phyloP scores from a whole-genome alignment of 1,139 yeast genomes.

The Geotrichum europaeum region DNA sequence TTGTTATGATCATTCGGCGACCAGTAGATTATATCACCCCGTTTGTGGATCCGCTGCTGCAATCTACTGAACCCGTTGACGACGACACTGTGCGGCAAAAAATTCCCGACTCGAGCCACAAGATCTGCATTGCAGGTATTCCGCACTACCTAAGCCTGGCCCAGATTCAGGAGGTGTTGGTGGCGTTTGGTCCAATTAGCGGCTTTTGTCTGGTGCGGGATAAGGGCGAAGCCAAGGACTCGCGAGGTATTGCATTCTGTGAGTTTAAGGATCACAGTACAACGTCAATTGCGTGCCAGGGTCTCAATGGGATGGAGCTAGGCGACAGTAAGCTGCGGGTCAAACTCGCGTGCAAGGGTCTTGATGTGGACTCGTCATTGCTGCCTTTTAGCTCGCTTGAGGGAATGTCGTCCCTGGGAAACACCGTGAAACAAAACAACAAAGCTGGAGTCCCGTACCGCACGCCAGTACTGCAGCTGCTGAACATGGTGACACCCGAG shows the following conservation, averaged over 20 bases:
- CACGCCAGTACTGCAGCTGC: conserved; percentile 54
- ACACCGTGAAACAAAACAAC: conserved; percentile 14
- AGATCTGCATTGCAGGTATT: conserved; percentile 33
- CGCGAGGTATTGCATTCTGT: conserved; percentile 44
- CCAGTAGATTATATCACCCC: conserved; percentile 60
- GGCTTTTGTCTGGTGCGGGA: conserved; percentile 35
- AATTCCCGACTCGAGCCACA: neutral
- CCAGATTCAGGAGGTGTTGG: conserved; percentile 36
- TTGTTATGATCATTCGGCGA: conserved; percentile 40
- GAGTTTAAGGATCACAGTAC: conserved; percentile 32
- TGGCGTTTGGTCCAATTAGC: conserved; percentile 37
- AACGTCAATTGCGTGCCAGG: conserved; percentile 30
- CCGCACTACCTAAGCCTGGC: conserved; percentile 38
- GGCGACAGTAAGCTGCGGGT: conserved; percentile 34
- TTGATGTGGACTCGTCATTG: conserved; percentile 26
- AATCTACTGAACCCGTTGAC: neutral
- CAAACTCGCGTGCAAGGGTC: conserved; percentile 34
- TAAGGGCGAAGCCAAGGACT: conserved; percentile 30
- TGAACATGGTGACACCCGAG: conserved; percentile 60
- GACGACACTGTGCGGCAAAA: neutral
- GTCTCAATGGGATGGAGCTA: conserved; percentile 32
- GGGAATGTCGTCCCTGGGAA: conserved; percentile 22
- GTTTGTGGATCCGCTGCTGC: conserved; percentile 11
- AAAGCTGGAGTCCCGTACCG: conserved; percentile 8
- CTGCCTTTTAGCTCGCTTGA: conserved; percentile 26